phyloP scores from a whole-genome alignment of 495 filamentous ascomycete genomes.

The Hypomontagnella submonticulosa region DNA sequence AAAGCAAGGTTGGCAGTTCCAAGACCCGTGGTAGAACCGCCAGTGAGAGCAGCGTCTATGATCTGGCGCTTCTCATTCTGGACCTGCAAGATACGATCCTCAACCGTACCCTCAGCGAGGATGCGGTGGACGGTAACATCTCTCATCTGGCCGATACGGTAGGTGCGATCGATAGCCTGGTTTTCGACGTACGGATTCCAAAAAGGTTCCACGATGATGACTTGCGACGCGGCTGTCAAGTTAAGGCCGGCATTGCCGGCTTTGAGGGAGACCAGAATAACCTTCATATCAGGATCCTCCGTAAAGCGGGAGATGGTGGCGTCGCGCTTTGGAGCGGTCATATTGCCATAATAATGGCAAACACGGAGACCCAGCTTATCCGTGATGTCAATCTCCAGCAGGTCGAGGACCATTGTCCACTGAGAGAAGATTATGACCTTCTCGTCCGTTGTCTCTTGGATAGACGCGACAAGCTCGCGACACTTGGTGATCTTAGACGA shows the following conservation, averaged over 20 bases:
- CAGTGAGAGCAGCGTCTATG: conserved; percentile 74
- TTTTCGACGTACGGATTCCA: conserved; percentile 96
- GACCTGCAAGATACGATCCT: conserved; percentile 84
- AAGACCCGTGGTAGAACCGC: background rate
- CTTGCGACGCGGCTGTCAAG: conserved; percentile 80
- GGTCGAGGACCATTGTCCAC: conserved; percentile 87
- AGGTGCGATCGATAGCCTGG: conserved; percentile 90
- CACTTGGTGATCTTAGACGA: conserved; percentile 85
- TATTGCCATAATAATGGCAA: conserved; percentile 85
- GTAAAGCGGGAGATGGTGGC: conserved; percentile 77
- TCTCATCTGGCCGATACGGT: conserved; percentile 84
- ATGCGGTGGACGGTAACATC: conserved; percentile 85
- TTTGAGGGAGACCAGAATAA: conserved; percentile 89
- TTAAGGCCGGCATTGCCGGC: conserved; percentile 93
- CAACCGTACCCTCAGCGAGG: conserved; percentile 78
- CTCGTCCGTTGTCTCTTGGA: conserved; percentile 59
- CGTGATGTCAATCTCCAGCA: conserved; percentile 81
- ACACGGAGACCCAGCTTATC: conserved; percentile 56
- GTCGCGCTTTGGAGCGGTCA: conserved; percentile 75
- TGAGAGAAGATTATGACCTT: conserved; percentile 95
- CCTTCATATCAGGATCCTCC: conserved; percentile 68
- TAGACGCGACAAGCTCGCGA: conserved; percentile 69
- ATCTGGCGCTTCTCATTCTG: conserved; percentile 83
- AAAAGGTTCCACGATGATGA: conserved; percentile 93
- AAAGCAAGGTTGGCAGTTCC: background rate